phyloP scores from a whole-genome alignment of 164 flowering plant species.

The Chimonanthus praecox region DNA sequence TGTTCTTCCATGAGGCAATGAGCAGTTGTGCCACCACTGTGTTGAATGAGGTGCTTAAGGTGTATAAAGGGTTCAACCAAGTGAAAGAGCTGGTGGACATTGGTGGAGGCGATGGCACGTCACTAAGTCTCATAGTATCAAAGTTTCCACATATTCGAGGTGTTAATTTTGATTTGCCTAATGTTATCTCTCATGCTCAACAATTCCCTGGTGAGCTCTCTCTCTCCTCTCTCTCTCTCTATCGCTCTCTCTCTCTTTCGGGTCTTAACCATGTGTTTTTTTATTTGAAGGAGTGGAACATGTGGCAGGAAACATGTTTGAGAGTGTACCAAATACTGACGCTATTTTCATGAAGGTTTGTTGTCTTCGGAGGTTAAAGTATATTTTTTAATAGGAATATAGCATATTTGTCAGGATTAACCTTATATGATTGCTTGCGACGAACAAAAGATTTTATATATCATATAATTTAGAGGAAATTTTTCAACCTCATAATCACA shows the following conservation, averaged over 20 bases:
- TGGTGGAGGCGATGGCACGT: constrained; percentile 42
- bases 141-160: constrained; percentile 34
- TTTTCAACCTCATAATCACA: too few species aligned
- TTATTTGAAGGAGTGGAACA: constrained; percentile 59
- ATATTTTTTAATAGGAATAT: too few species aligned
- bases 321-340: constrained; percentile 66
- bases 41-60: constrained; percentile 16
- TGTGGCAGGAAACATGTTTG: constrained; percentile 90
- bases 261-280: background rate
- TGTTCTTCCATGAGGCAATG: constrained; percentile 8
- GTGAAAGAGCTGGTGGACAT: constrained; percentile 40
- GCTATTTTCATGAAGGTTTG: constrained; percentile 90
- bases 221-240: background rate
- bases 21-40: constrained; percentile 12
- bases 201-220: constrained; percentile 8
- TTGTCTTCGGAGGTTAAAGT: background rate
- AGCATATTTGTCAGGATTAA: too few species aligned
- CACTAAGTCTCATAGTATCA: constrained; percentile 29
- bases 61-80: constrained; percentile 29
- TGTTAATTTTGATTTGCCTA: constrained; percentile 46
- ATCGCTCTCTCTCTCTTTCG: background rate
- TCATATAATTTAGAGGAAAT: too few species aligned
- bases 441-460: too few species aligned
- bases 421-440: too few species aligned
- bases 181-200: constrained; percentile 41